Evolutionary conservation across 2,329 filamentous ascomycete genomes (phyloP).

Genomic region (Pseudocercospora macadamiae): DNA sequence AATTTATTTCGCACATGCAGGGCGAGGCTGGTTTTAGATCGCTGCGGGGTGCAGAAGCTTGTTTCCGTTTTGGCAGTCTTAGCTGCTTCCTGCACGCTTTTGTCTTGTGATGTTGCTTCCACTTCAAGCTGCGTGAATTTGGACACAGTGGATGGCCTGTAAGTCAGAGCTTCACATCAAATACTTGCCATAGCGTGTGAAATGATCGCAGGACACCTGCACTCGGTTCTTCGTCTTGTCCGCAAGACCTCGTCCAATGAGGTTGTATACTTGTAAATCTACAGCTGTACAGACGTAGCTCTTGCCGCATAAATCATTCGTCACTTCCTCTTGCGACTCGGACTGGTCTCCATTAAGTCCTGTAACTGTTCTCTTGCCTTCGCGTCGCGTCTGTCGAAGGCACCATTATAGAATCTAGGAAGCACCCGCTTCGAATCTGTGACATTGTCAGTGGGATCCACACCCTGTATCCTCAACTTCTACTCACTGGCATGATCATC

Average conservation of each 20-base stretch:
- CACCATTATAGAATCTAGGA: slow-evolving; percentile 64
- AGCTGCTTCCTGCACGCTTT: no score
- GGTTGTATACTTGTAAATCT: slow-evolving; percentile 11
- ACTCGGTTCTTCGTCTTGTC: no score
- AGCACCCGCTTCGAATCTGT: slow-evolving; percentile 59
- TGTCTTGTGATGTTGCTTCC: no score
- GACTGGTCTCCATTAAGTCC: slow-evolving; percentile 37
- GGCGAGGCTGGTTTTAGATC: neutral
- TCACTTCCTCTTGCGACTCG: slow-evolving; percentile 32
- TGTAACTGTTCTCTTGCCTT: slow-evolving; percentile 52
- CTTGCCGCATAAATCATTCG: slow-evolving; percentile 15
- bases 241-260: neutral
- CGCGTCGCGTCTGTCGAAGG: slow-evolving; percentile 62
- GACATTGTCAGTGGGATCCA: slow-evolving; percentile 2
- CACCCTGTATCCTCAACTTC: no score
- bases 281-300: slow-evolving; percentile 12
- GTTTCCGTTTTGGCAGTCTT: neutral
- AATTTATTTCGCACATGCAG: neutral
- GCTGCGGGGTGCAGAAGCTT: neutral
- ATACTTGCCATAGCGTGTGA: neutral
- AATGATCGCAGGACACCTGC: no score
- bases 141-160: neutral
- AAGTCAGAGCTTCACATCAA: slow-evolving; percentile 3
- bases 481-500: slow-evolving; percentile 75
- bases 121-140: no score